Evolutionary conservation across 164 flowering plant genomes (phyloP), one percentile per base, ranked within the genome.

Genomic region (Aristolochia contorta): DNA sequence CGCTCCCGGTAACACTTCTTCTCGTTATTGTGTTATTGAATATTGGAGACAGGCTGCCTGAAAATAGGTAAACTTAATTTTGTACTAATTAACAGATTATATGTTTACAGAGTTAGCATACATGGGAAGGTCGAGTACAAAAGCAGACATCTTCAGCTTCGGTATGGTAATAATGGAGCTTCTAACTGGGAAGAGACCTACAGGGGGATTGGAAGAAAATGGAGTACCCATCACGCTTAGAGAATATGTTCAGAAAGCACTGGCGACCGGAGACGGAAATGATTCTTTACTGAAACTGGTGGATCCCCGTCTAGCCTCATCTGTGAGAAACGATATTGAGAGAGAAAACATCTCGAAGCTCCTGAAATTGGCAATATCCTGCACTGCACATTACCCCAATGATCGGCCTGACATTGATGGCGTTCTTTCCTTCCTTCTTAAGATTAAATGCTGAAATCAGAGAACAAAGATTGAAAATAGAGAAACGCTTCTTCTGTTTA

Each of bases 101-200:
- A n/a, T n/a, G n/a, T n/a, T 37, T 58, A n/a, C 80, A 90, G 97
- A 90, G 71, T 79, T 84, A 56, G 97, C 97, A 9, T 91, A 84
- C 62, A 86, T 80, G 89, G 72, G 84, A 62, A 80, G 70, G 51
- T 78, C 81, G 19, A 83, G 89, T 1, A 78, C 91, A 0, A 87
- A 87, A 68, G 82, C 33, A 93, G 96, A n/a, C n/a, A n/a, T n/a
- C n/a, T n/a, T n/a, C n/a, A n/a, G n/a, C n/a, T n/a, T n/a, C n/a
- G n/a, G n/a, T 6, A 57, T 82, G n/a, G 65, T 84, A 20, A 43
- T 82, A 56, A 82, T 91, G 96, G 97, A 91, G 76, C 54, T 91
- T 25, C 59, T 87, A 12, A 86, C 91, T 3, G 74, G 53, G 45
- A 73, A 60, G 67, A 77, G 93, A 74, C 96, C 96, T 54, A 87